Evolutionary conservation across 768 basidiomycete genomes (phyloP).

Genomic region (Mrakia frigida): DNA sequence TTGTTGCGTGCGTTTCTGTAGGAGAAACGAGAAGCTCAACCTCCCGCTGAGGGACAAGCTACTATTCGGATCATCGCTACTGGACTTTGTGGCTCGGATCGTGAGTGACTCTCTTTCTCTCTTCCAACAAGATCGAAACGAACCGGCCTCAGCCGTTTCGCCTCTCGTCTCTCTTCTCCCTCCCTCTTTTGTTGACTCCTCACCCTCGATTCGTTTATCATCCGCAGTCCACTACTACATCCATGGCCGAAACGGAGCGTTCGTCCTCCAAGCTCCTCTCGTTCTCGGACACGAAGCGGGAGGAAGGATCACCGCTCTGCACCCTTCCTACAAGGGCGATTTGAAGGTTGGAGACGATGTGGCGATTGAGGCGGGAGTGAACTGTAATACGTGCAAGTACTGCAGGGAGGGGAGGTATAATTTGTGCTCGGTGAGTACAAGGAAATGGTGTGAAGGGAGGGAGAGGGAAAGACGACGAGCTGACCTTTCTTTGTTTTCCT

Average conservation of each 20-base stretch:
- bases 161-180: neutral
- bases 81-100: conserved; percentile 72
- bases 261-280: conserved; percentile 75
- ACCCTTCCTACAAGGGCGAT: conserved; percentile 40
- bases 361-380: conserved; percentile 87
- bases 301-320: conserved; percentile 67
- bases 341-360: conserved; percentile 76
- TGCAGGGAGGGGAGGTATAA: conserved; percentile 71
- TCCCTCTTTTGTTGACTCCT: neutral
- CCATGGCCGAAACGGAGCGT: conserved; percentile 87
- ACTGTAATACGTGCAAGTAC: conserved; percentile 58
- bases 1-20: neutral
- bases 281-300: conserved; percentile 91
- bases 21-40: conserved; percentile 7
- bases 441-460: neutral
- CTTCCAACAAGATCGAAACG: too few species aligned
- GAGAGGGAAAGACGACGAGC: neutral
- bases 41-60: neutral
- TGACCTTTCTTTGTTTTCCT: neutral
- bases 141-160: neutral
- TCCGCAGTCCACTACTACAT: conserved; percentile 87
- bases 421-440: conserved; percentile 54
- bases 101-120: conserved; percentile 35
- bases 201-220: neutral
- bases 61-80: conserved; percentile 67